Evolutionary conservation across 2,329 filamentous ascomycete species (phyloP), one percentile per base, ranked within the genome.

Genomic region (Teratosphaeriaceae sp.): DNA sequence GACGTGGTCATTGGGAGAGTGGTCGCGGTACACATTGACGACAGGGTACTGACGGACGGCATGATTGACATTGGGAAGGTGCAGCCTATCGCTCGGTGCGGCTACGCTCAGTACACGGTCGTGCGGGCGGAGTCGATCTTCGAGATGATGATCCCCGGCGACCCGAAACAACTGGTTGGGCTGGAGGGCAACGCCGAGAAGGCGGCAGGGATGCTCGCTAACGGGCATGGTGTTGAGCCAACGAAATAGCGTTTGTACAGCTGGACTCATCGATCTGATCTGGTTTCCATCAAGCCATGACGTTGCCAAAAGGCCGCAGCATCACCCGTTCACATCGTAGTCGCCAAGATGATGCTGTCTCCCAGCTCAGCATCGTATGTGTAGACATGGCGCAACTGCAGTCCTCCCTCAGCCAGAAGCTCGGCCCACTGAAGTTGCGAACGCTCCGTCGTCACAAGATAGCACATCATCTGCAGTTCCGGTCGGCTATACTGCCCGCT

Each of bases 21-120:
- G 0, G 62, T 80, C 0, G 78, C 67, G 0, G 68, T 82, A 23
- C 75, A 81, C 57, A 75, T 81, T 42, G 65, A 67, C 3, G 75
- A 80, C 35, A 56, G 62, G 9, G 74, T 75, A 1, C 49, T 81
- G 49, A 78, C 73, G 3, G 64, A 76, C 47, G 75, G 76, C 0
- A 67, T 69, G 43, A 55, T 81, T 29, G 76, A 81, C 65, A 59
- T 80, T 2, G 58, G 52, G 2, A 79, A 79, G 61, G 76, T 73
- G 18, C 63, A 69, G 62, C 77, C 77, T 3, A 80, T 81, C 60
- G 78, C 76, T 5, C 61, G 78, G 20, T 79, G 72, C 54, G 77
- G 77, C 13, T 81, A 81, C 56, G 75, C 73, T 53, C 67, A 80
- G 56, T 81, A 80, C 62, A 65, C 72, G 1, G 73, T 76, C 9